Conservation (phyloP, 2,329 filamentous ascomycete genomes). For the Remersonia thermophila region DNA sequence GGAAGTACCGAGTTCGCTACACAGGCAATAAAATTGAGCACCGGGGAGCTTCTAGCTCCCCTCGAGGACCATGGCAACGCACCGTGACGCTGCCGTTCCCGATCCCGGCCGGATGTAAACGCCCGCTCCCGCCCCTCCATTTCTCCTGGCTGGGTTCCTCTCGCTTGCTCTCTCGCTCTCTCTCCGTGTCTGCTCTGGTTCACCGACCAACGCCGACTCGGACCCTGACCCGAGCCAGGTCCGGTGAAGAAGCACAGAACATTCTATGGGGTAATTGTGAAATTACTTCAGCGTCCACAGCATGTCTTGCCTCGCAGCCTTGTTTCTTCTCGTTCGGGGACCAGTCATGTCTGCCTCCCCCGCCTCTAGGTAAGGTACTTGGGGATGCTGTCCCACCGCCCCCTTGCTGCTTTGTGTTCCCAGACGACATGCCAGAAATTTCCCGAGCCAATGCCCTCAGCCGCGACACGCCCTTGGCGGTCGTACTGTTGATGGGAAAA, state of each 20-base stretch:
- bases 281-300: no score
- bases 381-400: not conserved
- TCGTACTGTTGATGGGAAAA: slow-evolving; percentile 4
- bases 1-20: no score
- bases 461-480: slow-evolving; percentile 7
- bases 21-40: no score
- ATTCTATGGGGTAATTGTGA: no score
- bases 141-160: no score
- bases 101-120: slow-evolving; percentile 9
- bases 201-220: no score
- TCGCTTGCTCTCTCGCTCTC: no score
- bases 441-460: slow-evolving; percentile 5
- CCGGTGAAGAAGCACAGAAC: no score
- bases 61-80: slow-evolving; percentile 9
- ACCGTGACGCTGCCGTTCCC: slow-evolving; percentile 7
- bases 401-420: slow-evolving; percentile 4
- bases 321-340: no score
- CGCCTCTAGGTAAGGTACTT: not conserved
- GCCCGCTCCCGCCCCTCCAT: slow-evolving; percentile 1
- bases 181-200: no score
- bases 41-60: not conserved
- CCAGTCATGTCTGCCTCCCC: not conserved
- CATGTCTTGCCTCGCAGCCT: no score
- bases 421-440: slow-evolving; percentile 7
- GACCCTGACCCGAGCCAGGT: not conserved